Evolutionary conservation across 192 early-diverging fungal genomes (phyloP).

Genomic region (Entomortierella beljakovae): DNA sequence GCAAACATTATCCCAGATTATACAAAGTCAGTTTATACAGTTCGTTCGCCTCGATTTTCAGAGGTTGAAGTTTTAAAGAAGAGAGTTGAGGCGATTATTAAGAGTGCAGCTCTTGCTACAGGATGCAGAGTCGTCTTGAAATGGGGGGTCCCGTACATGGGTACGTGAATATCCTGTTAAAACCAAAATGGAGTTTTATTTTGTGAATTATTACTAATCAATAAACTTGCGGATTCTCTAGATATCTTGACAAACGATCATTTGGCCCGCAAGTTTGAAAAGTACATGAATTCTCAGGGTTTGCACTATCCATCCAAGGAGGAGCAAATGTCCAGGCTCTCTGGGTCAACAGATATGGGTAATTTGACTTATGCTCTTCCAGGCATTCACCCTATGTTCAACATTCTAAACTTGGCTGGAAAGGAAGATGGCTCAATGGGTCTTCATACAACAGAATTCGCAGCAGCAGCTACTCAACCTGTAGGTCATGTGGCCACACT

Average conservation of each 20-base stretch:
- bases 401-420: conserved; percentile 43
- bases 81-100: conserved; percentile 69
- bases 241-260: conserved; percentile 73
- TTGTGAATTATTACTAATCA: not conserved
- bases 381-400: conserved; percentile 57
- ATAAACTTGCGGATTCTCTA: no score
- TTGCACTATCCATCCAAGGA: conserved; percentile 37
- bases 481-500: conserved; percentile 70
- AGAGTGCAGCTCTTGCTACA: conserved; percentile 74
- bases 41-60: conserved; percentile 65
- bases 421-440: conserved; percentile 59
- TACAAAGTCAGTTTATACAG: conserved; percentile 66
- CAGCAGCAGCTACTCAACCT: conserved; percentile 63
- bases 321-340: conserved; percentile 46
- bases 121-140: conserved; percentile 71
- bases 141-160: conserved; percentile 66
- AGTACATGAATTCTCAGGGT: conserved; percentile 61
- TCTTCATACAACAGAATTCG: conserved; percentile 76
- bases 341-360: conserved; percentile 79
- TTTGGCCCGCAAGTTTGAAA: conserved; percentile 62
- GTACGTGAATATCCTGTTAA: conserved; percentile 50
- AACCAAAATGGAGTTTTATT: no score
- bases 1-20: conserved; percentile 75
- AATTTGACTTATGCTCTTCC: conserved; percentile 78
- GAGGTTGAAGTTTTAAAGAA: conserved; percentile 67